These are phyloP conservation scores for Podaxis pistillaris DNA, from an alignment of 768 basidiomycete species.

Conservation along the genomic window DNA sequence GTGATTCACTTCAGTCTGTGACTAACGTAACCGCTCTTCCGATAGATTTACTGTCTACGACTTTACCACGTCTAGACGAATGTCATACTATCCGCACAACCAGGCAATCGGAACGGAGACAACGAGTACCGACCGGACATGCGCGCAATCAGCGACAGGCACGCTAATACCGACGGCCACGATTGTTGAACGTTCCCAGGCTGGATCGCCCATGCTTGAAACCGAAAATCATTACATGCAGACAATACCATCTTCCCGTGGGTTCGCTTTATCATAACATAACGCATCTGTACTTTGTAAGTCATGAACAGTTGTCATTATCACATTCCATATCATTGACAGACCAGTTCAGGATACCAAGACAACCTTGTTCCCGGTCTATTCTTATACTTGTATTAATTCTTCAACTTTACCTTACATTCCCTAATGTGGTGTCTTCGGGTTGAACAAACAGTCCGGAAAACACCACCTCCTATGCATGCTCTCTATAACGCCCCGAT, in stretches of 20 bases:
- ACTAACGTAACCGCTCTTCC: slow-evolving; percentile 1
- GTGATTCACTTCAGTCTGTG: neutral
- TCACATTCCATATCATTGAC: neutral
- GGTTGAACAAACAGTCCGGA: neutral
- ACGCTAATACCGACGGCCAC: slow-evolving; percentile 46
- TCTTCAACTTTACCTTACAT: slow-evolving; percentile 1
- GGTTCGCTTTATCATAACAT: neutral
- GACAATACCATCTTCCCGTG: slow-evolving; percentile 18
- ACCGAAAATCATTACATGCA: slow-evolving; percentile 28
- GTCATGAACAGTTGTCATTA: neutral
- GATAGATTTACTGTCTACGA: slow-evolving; percentile 87
- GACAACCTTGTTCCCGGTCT: neutral
- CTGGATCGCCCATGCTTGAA: slow-evolving; percentile 41
- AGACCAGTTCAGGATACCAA: neutral
- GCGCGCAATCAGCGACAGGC: slow-evolving; percentile 39
- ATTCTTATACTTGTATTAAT: slow-evolving; percentile 1
- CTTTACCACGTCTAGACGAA: slow-evolving; percentile 66
- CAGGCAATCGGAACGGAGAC: slow-evolving; percentile 47
- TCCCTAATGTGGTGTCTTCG: slow-evolving; percentile 3
- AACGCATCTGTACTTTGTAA: slow-evolving; percentile 9
- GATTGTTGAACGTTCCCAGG: slow-evolving; percentile 46
- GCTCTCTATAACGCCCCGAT: neutral
- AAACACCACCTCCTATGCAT: slow-evolving; percentile 1
- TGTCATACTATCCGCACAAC: slow-evolving; percentile 88
- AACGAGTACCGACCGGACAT: slow-evolving; percentile 40